Evolutionary conservation across 139 green algal genomes (phyloP).

Genomic region (Ettlia oleoabundans): DNA sequence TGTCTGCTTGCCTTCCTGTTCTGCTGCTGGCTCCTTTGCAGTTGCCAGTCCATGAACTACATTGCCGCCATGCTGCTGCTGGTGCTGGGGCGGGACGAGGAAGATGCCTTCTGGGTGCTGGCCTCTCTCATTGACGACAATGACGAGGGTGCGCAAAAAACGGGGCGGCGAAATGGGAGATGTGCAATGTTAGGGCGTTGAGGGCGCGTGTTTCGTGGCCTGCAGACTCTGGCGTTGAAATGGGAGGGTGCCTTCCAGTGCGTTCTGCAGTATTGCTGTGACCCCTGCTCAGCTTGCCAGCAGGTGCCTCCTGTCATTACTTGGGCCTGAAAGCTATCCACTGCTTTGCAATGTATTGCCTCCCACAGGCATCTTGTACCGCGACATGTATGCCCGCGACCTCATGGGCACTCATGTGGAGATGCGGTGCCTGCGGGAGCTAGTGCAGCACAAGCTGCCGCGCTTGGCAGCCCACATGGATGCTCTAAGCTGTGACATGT

Average conservation of each 20-base stretch:
- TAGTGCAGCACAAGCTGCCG: conserved; percentile 71
- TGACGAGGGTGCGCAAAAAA: conserved; percentile 14
- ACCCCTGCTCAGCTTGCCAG: too few species aligned
- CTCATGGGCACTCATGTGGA: conserved; percentile 83
- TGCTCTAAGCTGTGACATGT: conserved; percentile 70
- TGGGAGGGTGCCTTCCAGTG: too few species aligned
- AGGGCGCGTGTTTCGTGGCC: too few species aligned
- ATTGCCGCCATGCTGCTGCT: conserved; percentile 82
- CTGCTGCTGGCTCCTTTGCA: not conserved
- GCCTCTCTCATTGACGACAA: conserved; percentile 60
- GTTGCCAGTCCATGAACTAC: conserved; percentile 83
- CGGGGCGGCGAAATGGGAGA: too few species aligned
- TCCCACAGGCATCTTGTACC: conserved; percentile 68
- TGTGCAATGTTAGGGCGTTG: too few species aligned
- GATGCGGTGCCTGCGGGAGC: conserved; percentile 68
- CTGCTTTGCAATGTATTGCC: not conserved
- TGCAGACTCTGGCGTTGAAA: too few species aligned
- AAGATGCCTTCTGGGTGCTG: conserved; percentile 68
- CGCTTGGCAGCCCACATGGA: conserved; percentile 63
- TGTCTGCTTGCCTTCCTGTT: not conserved
- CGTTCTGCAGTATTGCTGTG: too few species aligned
- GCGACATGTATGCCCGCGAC: conserved; percentile 71
- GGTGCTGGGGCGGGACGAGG: conserved; percentile 58
- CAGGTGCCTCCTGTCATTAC: too few species aligned
- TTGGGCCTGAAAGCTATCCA: too few species aligned